Percentiles rank a stretch among this genome's conserved stretches.
phyloP scores from a whole-genome alignment of 1,284 basidiomycete species.

The Microstroma glucosiphilum region DNA sequence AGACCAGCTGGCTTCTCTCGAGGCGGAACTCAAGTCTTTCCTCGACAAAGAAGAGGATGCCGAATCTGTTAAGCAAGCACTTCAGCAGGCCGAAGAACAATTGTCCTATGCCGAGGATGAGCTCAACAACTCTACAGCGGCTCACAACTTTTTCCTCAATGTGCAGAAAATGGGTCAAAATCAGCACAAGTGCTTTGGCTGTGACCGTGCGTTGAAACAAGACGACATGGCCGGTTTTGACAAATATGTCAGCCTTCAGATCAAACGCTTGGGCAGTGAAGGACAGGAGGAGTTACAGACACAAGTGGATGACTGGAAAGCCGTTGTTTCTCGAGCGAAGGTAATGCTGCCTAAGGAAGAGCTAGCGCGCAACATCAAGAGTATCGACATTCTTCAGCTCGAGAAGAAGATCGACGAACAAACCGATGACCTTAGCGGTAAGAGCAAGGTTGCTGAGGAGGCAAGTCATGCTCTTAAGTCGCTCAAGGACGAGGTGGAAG shows the following conservation, averaged over 20 bases:
- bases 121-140: slow-evolving; percentile 45
- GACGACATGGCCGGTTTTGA: slow-evolving; percentile 56
- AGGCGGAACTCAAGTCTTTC: background rate
- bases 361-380: slow-evolving; percentile 20
- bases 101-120: slow-evolving; percentile 49
- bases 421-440: slow-evolving; percentile 48
- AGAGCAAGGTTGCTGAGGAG: slow-evolving; percentile 41
- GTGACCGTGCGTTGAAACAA: slow-evolving; percentile 65
- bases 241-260: slow-evolving; percentile 35
- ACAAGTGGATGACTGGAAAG: slow-evolving; percentile 55
- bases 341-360: slow-evolving; percentile 9
- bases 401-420: slow-evolving; percentile 62
- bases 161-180: slow-evolving; percentile 62
- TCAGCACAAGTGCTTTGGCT: slow-evolving; percentile 68
- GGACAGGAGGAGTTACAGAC: slow-evolving; percentile 60
- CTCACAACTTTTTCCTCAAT: slow-evolving; percentile 59
- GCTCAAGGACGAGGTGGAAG: slow-evolving; percentile 24
- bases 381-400: slow-evolving; percentile 52
- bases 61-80: slow-evolving; percentile 57
- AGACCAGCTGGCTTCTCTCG: slow-evolving; percentile 18
- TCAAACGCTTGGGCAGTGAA: slow-evolving; percentile 54
- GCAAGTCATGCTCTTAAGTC: slow-evolving; percentile 20
- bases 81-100: slow-evolving; percentile 59
- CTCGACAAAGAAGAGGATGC: slow-evolving; percentile 38
- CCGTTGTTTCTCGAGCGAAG: background rate